These are phyloP conservation scores for Colletotrichum trifolii DNA, from an alignment of 2,329 filamentous ascomycete species.

Conservation along the genomic window DNA sequence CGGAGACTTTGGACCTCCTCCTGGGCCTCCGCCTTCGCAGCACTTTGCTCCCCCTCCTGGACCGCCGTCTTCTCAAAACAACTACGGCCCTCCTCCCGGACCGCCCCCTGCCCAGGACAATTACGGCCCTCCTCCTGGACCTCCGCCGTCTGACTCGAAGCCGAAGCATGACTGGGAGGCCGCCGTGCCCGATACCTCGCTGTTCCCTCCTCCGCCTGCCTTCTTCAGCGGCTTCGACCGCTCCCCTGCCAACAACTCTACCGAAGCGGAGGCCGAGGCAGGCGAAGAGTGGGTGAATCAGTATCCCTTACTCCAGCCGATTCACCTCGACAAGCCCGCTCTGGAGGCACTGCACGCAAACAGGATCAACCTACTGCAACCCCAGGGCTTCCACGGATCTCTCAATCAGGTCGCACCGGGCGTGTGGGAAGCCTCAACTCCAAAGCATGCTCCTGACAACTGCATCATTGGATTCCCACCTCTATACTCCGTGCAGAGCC, in stretches of 20 bases:
- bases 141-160: constrained; percentile 40
- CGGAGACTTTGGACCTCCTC: constrained; percentile 44
- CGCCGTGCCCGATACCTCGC: constrained; percentile 76
- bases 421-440: constrained; percentile 60
- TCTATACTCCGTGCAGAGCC: constrained; percentile 71
- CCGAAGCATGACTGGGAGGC: constrained; percentile 75
- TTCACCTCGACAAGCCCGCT: constrained; percentile 58
- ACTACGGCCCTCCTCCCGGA: constrained; percentile 44
- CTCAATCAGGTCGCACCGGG: constrained; percentile 60
- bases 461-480: constrained; percentile 76
- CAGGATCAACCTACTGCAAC: constrained; percentile 66
- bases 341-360: constrained; percentile 59
- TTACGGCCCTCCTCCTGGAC: constrained; percentile 51
- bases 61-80: constrained; percentile 44
- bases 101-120: constrained; percentile 44
- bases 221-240: constrained; percentile 71
- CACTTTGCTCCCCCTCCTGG: constrained; percentile 48
- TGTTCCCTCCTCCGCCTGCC: constrained; percentile 78
- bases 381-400: constrained; percentile 58
- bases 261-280: constrained; percentile 69
- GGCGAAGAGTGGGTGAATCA: constrained; percentile 74
- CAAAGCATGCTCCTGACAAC: constrained; percentile 64
- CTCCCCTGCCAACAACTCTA: constrained; percentile 77
- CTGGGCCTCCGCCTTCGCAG: constrained; percentile 49
- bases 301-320: constrained; percentile 68